Evolutionary conservation across 352 stramenopile genomes (phyloP).

Genomic region (Phytophthora pseudosyringae): DNA sequence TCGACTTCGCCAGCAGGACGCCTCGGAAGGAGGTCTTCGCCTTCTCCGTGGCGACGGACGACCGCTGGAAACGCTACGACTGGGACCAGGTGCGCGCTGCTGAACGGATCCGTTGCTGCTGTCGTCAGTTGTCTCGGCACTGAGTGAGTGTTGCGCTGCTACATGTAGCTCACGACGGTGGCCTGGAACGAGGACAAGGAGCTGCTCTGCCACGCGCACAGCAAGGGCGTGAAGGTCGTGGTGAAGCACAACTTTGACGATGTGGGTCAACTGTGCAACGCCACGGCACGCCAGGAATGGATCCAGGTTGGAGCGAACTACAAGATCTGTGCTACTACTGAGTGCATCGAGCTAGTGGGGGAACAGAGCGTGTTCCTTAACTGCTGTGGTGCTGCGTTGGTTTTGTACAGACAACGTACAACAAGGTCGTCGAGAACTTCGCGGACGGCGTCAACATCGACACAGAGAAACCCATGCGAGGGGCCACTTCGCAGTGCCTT

Average conservation of each 20-base stretch:
- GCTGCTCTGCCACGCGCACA: slow-evolving; percentile 82
- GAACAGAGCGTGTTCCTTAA: too few species aligned
- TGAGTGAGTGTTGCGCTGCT: neutral
- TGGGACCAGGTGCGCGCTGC: slow-evolving; percentile 54
- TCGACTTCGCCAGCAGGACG: slow-evolving; percentile 33
- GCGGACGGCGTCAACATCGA: slow-evolving; percentile 88
- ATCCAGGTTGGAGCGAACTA: slow-evolving; percentile 44
- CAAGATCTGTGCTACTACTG: too few species aligned
- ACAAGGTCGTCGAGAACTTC: slow-evolving; percentile 67
- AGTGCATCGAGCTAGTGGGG: neutral
- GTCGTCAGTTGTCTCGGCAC: slow-evolving; percentile 1
- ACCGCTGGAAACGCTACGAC: slow-evolving; percentile 83
- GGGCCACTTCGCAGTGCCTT: slow-evolving; percentile 51
- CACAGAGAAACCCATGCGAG: slow-evolving; percentile 73
- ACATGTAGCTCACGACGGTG: slow-evolving; percentile 84
- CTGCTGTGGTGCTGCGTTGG: neutral
- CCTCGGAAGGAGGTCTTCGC: slow-evolving; percentile 73
- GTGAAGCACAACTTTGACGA: slow-evolving; percentile 85
- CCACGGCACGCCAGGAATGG: slow-evolving; percentile 53
- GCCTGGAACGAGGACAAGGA: slow-evolving; percentile 87
- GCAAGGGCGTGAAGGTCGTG: slow-evolving; percentile 79
- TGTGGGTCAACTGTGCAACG: slow-evolving; percentile 65
- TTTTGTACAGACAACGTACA: slow-evolving; percentile 49
- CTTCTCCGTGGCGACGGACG: slow-evolving; percentile 68
- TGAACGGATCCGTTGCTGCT: neutral